Conservation (phyloP, 108 stramenopile species). For the Parietichytrium sp. region DNA sequence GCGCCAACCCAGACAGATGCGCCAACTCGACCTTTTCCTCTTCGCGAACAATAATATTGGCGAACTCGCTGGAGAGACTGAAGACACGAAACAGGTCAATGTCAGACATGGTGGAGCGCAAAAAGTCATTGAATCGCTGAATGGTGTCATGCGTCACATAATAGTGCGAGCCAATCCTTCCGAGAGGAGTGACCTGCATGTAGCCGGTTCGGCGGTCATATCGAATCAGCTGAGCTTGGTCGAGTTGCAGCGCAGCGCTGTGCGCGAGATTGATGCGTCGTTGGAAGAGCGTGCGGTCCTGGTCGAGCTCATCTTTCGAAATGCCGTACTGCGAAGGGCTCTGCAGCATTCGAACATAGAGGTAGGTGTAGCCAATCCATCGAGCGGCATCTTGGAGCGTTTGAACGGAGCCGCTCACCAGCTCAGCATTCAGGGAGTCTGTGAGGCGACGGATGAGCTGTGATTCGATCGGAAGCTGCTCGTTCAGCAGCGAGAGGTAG, state of each 20-base stretch:
- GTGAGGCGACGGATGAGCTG: constrained; percentile 90
- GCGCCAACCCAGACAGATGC: constrained; percentile 89
- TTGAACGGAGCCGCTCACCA: constrained; percentile 88
- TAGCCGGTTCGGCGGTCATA: constrained; percentile 90
- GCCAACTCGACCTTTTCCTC: constrained; percentile 95
- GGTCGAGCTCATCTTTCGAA: constrained; percentile 64
- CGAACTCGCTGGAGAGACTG: constrained; percentile 90
- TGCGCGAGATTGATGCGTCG: constrained; percentile 86
- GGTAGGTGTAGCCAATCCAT: constrained; percentile 97
- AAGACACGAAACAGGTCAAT: constrained; percentile 95
- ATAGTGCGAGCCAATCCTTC: constrained; percentile 92
- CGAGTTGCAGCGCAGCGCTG: constrained; percentile 82
- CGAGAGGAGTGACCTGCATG: constrained; percentile 87
- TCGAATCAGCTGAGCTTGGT: constrained; percentile 82
- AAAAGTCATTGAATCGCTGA: constrained; percentile 87
- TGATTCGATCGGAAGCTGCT: constrained; percentile 98
- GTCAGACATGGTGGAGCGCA: constrained; percentile 93
- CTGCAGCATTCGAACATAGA: constrained; percentile 94
- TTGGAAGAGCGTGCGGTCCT: constrained; percentile 81
- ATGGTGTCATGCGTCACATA: constrained; percentile 95
- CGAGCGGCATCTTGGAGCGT: constrained; percentile 86
- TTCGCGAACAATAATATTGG: constrained; percentile 88
- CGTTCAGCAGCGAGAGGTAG: constrained; percentile 94
- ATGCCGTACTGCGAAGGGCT: constrained; percentile 89
- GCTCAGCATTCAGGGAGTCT: constrained; percentile 95